phyloP scores from a whole-genome alignment of 176 grass and related monocot genomes.

The Saccharum officinarum region DNA sequence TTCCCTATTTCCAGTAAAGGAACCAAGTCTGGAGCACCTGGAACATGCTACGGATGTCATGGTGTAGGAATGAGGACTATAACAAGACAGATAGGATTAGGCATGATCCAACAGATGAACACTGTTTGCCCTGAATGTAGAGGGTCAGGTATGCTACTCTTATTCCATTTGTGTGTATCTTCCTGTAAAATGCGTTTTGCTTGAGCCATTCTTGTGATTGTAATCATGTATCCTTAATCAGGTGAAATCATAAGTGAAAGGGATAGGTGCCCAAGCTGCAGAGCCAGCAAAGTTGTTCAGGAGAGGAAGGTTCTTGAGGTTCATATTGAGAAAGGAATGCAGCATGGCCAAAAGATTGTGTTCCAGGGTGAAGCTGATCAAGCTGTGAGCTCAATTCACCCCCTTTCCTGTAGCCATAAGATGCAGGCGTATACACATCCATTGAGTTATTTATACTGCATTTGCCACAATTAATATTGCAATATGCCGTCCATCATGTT shows the following conservation, averaged over 20 bases:
- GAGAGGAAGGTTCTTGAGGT: conserved; percentile 82
- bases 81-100: conserved; percentile 65
- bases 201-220: conserved; percentile 18
- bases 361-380: conserved; percentile 79
- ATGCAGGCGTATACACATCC: neutral
- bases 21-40: conserved; percentile 60
- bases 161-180: conserved; percentile 12
- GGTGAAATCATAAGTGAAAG: conserved; percentile 74
- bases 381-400: conserved; percentile 48
- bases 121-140: conserved; percentile 64
- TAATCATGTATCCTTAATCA: conserved; percentile 32
- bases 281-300: conserved; percentile 59
- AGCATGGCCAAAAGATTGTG: conserved; percentile 70
- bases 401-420: neutral
- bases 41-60: conserved; percentile 67
- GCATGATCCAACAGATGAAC: conserved; percentile 83
- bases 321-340: conserved; percentile 86
- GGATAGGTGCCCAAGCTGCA: conserved; percentile 67
- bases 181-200: conserved; percentile 14
- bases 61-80: conserved; percentile 63
- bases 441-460: neutral
- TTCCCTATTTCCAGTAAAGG: conserved; percentile 53
- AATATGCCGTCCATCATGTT: neutral
- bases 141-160: conserved; percentile 48
- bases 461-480: conserved; percentile 1